These are phyloP conservation scores for Fusarium sulawesiense DNA, from an alignment of 2,329 filamentous ascomycete genomes.

Conservation along the genomic window DNA sequence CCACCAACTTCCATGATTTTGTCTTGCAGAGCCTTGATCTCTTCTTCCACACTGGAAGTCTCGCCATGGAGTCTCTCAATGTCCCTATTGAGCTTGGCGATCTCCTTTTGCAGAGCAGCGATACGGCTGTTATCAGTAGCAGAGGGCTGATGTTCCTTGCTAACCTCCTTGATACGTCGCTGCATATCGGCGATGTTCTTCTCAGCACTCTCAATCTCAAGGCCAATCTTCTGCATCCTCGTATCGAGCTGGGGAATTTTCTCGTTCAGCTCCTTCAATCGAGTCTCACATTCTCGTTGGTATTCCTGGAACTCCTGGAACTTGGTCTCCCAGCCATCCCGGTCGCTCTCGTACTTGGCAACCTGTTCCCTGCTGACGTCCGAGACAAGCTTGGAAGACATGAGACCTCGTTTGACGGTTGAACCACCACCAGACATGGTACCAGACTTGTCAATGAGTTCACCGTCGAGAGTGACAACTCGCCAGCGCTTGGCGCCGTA, in stretches of 20 bases:
- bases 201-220: slow-evolving; percentile 89
- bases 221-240: slow-evolving; percentile 86
- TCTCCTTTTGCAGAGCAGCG: slow-evolving; percentile 79
- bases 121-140: slow-evolving; percentile 82
- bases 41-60: slow-evolving; percentile 89
- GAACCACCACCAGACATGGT: slow-evolving; percentile 98
- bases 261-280: slow-evolving; percentile 77
- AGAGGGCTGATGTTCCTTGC: slow-evolving; percentile 82
- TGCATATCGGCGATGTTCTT: slow-evolving; percentile 86
- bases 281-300: slow-evolving; percentile 80
- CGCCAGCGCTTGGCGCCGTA: slow-evolving; percentile 95
- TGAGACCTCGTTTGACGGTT: slow-evolving; percentile 88
- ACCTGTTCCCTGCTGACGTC: slow-evolving; percentile 92
- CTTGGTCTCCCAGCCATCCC: slow-evolving; percentile 84
- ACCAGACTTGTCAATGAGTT: slow-evolving; percentile 97
- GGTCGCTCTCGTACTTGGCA: slow-evolving; percentile 84
- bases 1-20: slow-evolving; percentile 99
- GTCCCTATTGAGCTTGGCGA: slow-evolving; percentile 79
- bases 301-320: slow-evolving; percentile 88
- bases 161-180: slow-evolving; percentile 85
- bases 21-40: slow-evolving; percentile 92
- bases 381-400: slow-evolving; percentile 95
- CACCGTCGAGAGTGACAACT: slow-evolving; percentile 93
- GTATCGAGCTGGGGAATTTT: slow-evolving; percentile 88
- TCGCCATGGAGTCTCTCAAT: slow-evolving; percentile 83